A percentile compares a stretch with the other conserved stretches of the same genome.
These are phyloP conservation scores for Linderniella brevidens DNA, from an alignment of 257 asterid genomes.

Conservation along the genomic window DNA sequence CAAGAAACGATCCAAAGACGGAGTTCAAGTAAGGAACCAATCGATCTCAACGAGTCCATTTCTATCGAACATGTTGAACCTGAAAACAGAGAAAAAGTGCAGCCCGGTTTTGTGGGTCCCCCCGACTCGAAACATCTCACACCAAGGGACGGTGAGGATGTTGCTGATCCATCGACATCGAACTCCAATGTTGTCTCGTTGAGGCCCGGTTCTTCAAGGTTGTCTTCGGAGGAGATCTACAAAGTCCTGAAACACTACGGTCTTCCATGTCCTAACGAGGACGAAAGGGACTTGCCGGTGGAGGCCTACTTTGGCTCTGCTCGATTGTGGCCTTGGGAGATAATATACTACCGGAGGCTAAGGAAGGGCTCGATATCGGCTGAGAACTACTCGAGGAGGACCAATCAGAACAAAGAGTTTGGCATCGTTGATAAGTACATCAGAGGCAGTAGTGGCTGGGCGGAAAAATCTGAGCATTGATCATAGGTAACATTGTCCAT, in stretches of 20 bases:
- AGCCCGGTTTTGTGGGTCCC: no score
- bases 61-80: no score
- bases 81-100: no score
- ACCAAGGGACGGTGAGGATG: conserved; percentile 7
- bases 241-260: conserved; percentile 26
- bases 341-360: conserved; percentile 33
- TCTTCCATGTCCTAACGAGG: conserved; percentile 17
- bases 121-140: conserved; percentile 2
- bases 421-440: conserved; percentile 39
- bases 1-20: no score
- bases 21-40: no score
- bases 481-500: no score
- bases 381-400: conserved; percentile 10
- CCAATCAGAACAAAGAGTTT: conserved; percentile 5
- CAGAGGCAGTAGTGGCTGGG: conserved; percentile 56
- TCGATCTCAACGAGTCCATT: no score
- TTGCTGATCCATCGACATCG: conserved; percentile 9
- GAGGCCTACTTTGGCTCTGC: conserved; percentile 49
- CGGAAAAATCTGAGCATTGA: conserved; percentile 24
- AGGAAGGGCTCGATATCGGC: conserved; percentile 33
- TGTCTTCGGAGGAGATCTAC: conserved; percentile 28
- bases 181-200: conserved; percentile 9
- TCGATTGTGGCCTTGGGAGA: conserved; percentile 63
- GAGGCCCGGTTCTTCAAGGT: conserved; percentile 14
- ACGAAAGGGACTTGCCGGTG: conserved; percentile 19